Evolutionary conservation across 2,329 filamentous ascomycete genomes (phyloP).

Genomic region (Periconia macrospinosa): DNA sequence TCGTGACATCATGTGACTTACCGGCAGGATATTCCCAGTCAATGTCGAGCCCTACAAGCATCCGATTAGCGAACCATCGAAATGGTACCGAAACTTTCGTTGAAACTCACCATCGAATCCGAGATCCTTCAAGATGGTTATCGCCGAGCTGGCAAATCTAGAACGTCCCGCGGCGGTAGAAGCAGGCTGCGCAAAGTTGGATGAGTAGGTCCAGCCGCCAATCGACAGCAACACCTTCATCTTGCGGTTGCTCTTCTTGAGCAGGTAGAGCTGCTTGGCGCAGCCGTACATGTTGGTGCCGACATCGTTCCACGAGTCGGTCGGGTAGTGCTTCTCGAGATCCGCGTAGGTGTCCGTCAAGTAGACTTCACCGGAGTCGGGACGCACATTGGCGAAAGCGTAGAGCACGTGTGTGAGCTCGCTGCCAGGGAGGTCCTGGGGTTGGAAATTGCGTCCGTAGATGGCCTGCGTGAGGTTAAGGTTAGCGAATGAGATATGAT

Average conservation of each 20-base stretch:
- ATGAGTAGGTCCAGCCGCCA: constrained; percentile 44
- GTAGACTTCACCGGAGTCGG: constrained; percentile 42
- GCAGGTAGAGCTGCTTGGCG: constrained; percentile 40
- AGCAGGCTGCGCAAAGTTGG: constrained; percentile 38
- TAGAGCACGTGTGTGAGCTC: constrained; percentile 43
- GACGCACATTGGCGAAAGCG: constrained; percentile 42
- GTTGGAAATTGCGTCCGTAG: constrained; percentile 41
- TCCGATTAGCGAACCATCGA: constrained; percentile 8
- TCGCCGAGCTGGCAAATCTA: constrained; percentile 38
- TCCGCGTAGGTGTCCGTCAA: constrained; percentile 42
- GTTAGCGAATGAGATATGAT: not conserved
- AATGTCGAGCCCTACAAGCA: constrained; percentile 26
- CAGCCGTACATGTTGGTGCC: constrained; percentile 44
- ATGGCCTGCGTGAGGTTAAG: constrained; percentile 29
- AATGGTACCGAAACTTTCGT: not conserved
- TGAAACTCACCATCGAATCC: constrained; percentile 38
- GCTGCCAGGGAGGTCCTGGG: constrained; percentile 36
- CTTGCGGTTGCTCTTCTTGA: constrained; percentile 41
- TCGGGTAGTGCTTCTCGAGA: constrained; percentile 41
- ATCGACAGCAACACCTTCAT: constrained; percentile 42
- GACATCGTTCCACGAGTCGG: constrained; percentile 44
- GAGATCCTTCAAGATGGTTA: constrained; percentile 34
- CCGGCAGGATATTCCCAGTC: constrained; percentile 42
- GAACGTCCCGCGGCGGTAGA: constrained; percentile 31
- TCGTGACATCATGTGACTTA: constrained; percentile 3